These are phyloP conservation scores for Aspergillus quadrilineatus DNA, from an alignment of 2,329 filamentous ascomycete genomes.

Conservation along the genomic window DNA sequence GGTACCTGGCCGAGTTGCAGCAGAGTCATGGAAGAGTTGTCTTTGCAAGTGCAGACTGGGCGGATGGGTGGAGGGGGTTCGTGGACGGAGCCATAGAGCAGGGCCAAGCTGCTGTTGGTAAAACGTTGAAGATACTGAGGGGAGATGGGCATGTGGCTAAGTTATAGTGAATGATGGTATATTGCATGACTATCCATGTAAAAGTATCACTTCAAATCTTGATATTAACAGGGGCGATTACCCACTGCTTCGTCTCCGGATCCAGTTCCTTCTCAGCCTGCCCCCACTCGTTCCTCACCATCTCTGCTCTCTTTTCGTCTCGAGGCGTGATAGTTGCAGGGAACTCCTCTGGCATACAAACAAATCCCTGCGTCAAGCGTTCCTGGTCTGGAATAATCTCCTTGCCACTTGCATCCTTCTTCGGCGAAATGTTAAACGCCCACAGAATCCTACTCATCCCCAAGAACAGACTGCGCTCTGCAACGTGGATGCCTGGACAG, in stretches of 20 bases:
- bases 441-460: conserved; percentile 51
- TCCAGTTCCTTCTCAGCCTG: not conserved
- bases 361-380: conserved; percentile 46
- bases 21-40: conserved; percentile 34
- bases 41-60: conserved; percentile 53
- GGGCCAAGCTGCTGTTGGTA: conserved; percentile 29
- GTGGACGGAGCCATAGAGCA: conserved; percentile 54
- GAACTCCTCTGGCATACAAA: conserved; percentile 46
- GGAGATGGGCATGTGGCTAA: not conserved
- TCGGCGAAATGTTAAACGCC: conserved; percentile 45
- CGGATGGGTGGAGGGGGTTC: conserved; percentile 51
- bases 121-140: not conserved
- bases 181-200: too few species aligned
- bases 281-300: not conserved
- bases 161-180: not conserved
- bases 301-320: conserved; percentile 29
- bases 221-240: not conserved
- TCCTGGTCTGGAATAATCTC: conserved; percentile 39
- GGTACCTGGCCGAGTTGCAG: conserved; percentile 17
- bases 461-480: conserved; percentile 51
- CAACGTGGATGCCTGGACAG: conserved; percentile 59
- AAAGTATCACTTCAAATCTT: not conserved
- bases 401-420: conserved; percentile 30
- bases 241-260: not conserved
- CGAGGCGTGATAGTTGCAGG: conserved; percentile 38